Conservation (phyloP, 169 alveolate genomes). For the Plasmodium gonderi region DNA sequence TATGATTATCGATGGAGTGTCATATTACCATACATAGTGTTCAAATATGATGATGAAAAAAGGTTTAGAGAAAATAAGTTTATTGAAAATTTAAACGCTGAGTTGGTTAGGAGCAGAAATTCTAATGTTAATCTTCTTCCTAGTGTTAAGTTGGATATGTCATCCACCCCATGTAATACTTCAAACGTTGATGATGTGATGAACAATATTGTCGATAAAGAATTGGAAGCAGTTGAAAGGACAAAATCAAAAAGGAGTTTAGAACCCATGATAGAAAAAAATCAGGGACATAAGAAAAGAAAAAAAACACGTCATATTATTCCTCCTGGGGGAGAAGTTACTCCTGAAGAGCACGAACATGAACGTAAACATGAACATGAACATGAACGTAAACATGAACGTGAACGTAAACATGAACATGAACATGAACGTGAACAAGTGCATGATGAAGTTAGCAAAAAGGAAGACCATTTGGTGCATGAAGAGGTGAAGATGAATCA, state of each 20-base stretch:
- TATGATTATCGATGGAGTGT: slow-evolving; percentile 78
- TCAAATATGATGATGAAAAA: slow-evolving; percentile 29
- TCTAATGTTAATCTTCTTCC: neutral
- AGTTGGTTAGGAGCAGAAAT: neutral
- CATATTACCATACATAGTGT: slow-evolving; percentile 75
- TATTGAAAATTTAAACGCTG: slow-evolving; percentile 18
- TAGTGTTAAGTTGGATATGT: slow-evolving; percentile 1
- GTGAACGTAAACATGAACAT: neutral
- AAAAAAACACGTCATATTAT: too few relatives aligned
- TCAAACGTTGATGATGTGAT: slow-evolving; percentile 34
- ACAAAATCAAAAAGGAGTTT: neutral
- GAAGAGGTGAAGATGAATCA: neutral
- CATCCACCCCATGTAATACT: neutral
- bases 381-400: neutral
- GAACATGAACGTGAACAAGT: neutral
- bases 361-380: neutral
- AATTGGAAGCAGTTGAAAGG: neutral
- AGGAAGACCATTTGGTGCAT: neutral
- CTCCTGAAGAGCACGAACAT: neutral
- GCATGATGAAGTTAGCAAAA: neutral
- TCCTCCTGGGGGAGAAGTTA: neutral
- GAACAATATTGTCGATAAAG: neutral
- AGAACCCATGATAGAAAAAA: neutral
- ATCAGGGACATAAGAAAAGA: neutral
- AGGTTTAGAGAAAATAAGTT: slow-evolving; percentile 18